A percentile compares a stretch with the other conserved stretches of the same genome.
Conservation (phyloP, 225 moss, liverwort and hornwort genomes). For the Rhytidiadelphus loreus region DNA sequence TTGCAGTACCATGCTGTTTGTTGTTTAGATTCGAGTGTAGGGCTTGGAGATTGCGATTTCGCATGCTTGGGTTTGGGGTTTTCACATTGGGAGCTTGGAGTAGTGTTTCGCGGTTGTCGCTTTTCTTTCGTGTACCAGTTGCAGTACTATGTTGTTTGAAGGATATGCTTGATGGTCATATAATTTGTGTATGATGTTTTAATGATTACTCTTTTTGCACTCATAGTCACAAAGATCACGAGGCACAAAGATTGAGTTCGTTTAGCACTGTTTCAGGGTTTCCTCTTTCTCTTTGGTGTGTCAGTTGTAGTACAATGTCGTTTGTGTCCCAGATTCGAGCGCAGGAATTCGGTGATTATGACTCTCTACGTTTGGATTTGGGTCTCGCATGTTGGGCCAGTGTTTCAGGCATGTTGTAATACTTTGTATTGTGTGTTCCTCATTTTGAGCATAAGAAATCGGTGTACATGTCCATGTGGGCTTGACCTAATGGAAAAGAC, state of each 20-base stretch:
- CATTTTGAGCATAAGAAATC: neutral
- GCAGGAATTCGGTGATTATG: neutral
- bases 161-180: no score
- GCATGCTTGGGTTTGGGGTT: neutral
- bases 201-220: neutral
- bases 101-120: neutral
- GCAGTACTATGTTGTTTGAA: neutral
- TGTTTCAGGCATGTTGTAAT: neutral
- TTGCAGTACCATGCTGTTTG: neutral
- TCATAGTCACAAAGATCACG: neutral
- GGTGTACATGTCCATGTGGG: neutral
- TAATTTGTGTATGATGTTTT: neutral
- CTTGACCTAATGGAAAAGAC: neutral
- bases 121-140: neutral
- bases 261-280: neutral
- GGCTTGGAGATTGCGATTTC: neutral
- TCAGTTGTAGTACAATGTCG: neutral
- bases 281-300: neutral
- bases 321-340: neutral
- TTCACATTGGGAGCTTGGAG: neutral
- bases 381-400: neutral
- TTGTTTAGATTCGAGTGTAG: neutral
- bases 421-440: neutral
- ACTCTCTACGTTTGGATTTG: neutral
- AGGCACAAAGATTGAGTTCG: neutral